A percentile compares a stretch with the other conserved stretches of the same genome.
Conservation (phyloP, 2,329 filamentous ascomycete species). For the Hypoxylon sp. region DNA sequence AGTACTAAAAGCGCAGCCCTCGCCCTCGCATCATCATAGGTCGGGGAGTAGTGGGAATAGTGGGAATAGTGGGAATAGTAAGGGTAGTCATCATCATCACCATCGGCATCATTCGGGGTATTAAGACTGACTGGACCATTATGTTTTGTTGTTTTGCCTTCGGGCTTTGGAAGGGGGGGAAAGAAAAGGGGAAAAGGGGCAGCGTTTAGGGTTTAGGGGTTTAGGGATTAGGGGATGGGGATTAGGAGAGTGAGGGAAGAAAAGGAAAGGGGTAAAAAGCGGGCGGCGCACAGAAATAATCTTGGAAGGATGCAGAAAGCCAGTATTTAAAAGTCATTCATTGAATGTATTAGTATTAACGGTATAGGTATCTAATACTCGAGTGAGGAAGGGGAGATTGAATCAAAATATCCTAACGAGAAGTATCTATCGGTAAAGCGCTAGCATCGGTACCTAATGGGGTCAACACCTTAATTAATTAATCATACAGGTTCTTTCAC, state of each 20-base stretch:
- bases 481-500: no score
- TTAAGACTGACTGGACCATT: neutral
- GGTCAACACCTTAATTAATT: no score
- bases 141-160: neutral
- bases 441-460: no score
- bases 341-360: constrained; percentile 15
- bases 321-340: constrained; percentile 4
- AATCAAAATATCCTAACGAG: constrained; percentile 10
- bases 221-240: neutral
- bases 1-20: constrained; percentile 43
- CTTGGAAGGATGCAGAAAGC: neutral
- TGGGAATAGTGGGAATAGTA: no score
- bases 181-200: neutral
- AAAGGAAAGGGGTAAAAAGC: neutral
- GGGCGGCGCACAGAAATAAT: neutral
- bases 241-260: neutral
- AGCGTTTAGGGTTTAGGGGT: no score
- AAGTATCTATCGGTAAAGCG: no score
- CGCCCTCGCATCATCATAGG: constrained; percentile 13
- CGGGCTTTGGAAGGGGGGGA: neutral
- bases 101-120: constrained; percentile 15
- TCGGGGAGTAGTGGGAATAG: constrained; percentile 20
- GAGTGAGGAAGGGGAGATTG: constrained; percentile 9
- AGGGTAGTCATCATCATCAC: constrained; percentile 24
- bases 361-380: neutral